Evolutionary conservation across 2,329 filamentous ascomycete genomes (phyloP).

Genomic region (Fusarium papillatum): DNA sequence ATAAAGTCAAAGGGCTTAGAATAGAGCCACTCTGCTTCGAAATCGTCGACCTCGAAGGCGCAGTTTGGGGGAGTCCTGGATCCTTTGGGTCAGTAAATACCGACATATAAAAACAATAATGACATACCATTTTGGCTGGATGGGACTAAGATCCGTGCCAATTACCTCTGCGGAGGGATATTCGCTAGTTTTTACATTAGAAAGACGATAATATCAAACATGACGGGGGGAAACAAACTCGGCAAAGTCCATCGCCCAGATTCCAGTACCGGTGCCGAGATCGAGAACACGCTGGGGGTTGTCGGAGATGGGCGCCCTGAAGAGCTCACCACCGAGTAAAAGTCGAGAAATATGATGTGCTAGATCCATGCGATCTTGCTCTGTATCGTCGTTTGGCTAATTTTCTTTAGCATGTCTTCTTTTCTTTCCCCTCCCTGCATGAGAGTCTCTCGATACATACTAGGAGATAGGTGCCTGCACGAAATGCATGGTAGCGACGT

Average conservation of each 20-base stretch:
- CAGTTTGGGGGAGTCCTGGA: constrained; percentile 26
- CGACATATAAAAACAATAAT: too few relatives aligned
- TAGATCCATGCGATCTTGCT: constrained; percentile 31
- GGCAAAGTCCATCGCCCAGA: constrained; percentile 36
- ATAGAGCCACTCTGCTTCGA: constrained; percentile 32
- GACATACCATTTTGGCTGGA: constrained; percentile 30
- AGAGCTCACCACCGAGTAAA: constrained; percentile 17
- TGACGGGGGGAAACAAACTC: constrained; percentile 12
- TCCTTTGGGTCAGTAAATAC: neutral
- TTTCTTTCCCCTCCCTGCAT: neutral
- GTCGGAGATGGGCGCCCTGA: constrained; percentile 17
- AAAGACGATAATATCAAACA: neutral
- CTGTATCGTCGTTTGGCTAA: constrained; percentile 33
- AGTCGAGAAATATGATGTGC: constrained; percentile 33
- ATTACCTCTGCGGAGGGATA: constrained; percentile 31
- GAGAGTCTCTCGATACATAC: neutral
- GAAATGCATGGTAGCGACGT: neutral
- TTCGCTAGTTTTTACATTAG: constrained; percentile 3
- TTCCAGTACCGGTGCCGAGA: constrained; percentile 4
- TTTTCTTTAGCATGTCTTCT: neutral
- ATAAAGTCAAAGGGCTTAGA: constrained; percentile 33
- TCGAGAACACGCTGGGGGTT: constrained; percentile 26
- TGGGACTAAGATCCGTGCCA: constrained; percentile 35
- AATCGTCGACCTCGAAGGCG: constrained; percentile 30
- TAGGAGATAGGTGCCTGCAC: neutral